Evolutionary conservation across 1,139 yeast genomes (phyloP).

Genomic region (Kodamaea plutei): DNA sequence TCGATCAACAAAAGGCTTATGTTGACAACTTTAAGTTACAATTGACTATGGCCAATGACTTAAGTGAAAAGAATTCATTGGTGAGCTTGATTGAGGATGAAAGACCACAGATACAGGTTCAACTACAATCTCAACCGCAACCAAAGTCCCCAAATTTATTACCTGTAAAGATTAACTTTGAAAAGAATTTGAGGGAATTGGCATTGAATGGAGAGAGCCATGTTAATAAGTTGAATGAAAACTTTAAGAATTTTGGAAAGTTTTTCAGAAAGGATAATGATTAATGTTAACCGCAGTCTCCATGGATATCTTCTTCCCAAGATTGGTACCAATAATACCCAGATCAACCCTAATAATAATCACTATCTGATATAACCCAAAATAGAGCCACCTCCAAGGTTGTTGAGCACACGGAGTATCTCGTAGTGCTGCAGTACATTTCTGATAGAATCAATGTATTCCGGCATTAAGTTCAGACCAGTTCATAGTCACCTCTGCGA

Average conservation of each 20-base stretch:
- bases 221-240: slow-evolving; percentile 56
- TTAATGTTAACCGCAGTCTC: slow-evolving; percentile 2
- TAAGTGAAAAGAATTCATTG: slow-evolving; percentile 21
- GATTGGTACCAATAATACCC: no score
- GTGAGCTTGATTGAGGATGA: slow-evolving; percentile 22
- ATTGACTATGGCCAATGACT: slow-evolving; percentile 40
- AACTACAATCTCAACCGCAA: no score
- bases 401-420: no score
- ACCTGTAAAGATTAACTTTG: slow-evolving; percentile 45
- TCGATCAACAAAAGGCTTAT: slow-evolving; percentile 45
- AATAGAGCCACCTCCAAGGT: no score
- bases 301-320: no score
- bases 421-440: no score
- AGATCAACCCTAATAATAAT: no score
- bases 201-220: slow-evolving; percentile 51
- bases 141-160: slow-evolving; percentile 25
- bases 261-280: slow-evolving; percentile 48
- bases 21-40: slow-evolving; percentile 60
- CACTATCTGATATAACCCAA: no score
- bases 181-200: slow-evolving; percentile 53
- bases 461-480: no score
- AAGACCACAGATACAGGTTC: slow-evolving; percentile 6
- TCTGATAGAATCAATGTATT: no score
- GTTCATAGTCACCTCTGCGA: no score
- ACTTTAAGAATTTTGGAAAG: slow-evolving; percentile 54